Evolutionary conservation across 2,329 filamentous ascomycete species (phyloP).

Genomic region (Claviceps pusilla): DNA sequence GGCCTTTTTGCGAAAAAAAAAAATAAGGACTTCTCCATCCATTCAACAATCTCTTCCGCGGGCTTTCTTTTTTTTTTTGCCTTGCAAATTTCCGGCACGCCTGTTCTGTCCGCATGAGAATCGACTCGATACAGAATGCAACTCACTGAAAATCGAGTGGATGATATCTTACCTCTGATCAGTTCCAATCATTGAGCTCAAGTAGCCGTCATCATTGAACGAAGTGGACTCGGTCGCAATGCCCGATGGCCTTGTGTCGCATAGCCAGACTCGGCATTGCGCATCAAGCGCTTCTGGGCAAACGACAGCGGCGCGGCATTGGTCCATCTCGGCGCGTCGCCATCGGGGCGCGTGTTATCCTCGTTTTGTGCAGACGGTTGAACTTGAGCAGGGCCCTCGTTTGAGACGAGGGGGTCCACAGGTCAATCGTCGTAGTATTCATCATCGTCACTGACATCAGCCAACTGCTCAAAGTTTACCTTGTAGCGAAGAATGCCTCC

Average conservation of each 20-base stretch:
- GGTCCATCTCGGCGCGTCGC: conserved; percentile 27
- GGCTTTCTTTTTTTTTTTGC: conserved; percentile 2
- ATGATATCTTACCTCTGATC: conserved; percentile 14
- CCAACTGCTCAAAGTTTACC: conserved; percentile 98
- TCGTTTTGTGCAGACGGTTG: conserved; percentile 28
- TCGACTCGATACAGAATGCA: neutral
- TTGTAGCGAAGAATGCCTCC: conserved; percentile 96
- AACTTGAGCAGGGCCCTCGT: conserved; percentile 71
- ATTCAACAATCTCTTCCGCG: conserved; percentile 2
- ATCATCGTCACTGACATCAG: conserved; percentile 83
- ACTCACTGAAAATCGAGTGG: neutral
- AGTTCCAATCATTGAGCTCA: conserved; percentile 27
- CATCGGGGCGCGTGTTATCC: conserved; percentile 25
- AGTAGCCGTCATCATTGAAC: conserved; percentile 50
- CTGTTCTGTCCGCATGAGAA: conserved; percentile 4
- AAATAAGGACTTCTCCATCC: neutral
- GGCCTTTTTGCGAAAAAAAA: neutral
- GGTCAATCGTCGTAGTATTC: conserved; percentile 94
- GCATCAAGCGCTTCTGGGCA: conserved; percentile 32
- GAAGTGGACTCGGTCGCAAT: conserved; percentile 51
- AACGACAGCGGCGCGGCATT: conserved; percentile 30
- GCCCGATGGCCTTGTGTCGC: conserved; percentile 31
- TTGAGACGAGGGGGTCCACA: conserved; percentile 68
- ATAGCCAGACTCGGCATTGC: conserved; percentile 31
- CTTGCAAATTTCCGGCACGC: conserved; percentile 2